These are phyloP conservation scores for Coffea humblotiana DNA, from an alignment of 305 asterid species.

Conservation along the genomic window DNA sequence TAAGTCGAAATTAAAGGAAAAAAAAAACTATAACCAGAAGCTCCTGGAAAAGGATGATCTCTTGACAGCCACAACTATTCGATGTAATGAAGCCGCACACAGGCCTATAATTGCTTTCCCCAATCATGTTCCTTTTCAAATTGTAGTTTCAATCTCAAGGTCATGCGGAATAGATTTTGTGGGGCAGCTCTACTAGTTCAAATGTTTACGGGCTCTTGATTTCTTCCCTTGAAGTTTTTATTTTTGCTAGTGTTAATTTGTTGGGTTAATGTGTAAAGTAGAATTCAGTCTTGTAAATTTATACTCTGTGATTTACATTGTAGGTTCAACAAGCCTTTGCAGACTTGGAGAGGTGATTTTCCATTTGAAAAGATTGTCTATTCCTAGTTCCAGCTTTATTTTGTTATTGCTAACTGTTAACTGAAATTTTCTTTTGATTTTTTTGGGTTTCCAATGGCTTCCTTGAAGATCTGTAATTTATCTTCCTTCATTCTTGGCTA, in stretches of 20 bases:
- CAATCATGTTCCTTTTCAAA: neutral
- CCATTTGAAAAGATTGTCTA: constrained; percentile 8
- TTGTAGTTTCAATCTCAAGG: neutral
- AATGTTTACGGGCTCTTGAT: neutral
- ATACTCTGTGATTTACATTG: constrained; percentile 28
- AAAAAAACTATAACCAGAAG: neutral
- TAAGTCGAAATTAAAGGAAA: neutral
- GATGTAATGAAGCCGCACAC: neutral
- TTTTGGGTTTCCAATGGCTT: neutral
- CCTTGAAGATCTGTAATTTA: neutral
- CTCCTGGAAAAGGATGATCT: neutral
- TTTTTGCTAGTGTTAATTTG: neutral
- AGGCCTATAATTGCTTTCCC: neutral
- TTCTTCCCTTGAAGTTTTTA: neutral
- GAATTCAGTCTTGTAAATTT: neutral
- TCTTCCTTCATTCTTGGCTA: neutral
- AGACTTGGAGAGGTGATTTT: constrained; percentile 69
- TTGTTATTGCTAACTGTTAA: neutral
- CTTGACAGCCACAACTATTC: neutral
- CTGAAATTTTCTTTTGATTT: neutral
- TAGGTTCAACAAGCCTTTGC: constrained; percentile 82
- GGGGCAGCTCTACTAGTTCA: neutral
- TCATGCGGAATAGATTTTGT: too few species aligned
- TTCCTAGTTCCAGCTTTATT: constrained; percentile 5
- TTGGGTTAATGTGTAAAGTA: neutral